These are phyloP conservation scores for Didymella glomerata DNA, from an alignment of 2,329 filamentous ascomycete genomes.

Conservation along the genomic window DNA sequence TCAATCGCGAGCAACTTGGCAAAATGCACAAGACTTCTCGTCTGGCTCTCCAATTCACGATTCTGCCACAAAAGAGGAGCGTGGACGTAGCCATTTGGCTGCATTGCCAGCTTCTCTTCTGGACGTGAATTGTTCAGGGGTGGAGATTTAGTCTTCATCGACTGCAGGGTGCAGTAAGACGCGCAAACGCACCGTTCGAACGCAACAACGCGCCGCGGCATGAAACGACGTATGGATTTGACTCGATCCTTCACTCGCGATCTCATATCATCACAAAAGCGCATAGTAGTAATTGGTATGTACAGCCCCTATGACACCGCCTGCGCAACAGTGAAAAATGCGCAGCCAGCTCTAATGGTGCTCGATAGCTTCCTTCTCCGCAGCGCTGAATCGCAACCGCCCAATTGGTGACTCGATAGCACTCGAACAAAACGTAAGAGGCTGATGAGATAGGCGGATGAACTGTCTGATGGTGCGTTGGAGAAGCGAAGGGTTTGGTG, in stretches of 20 bases:
- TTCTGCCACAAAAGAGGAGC: too few relatives aligned
- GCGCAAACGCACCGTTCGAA: not conserved
- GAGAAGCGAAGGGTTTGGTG: constrained; percentile 24
- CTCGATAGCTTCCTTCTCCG: constrained; percentile 63
- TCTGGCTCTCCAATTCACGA: too few relatives aligned
- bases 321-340: constrained; percentile 71
- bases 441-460: constrained; percentile 49
- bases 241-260: not conserved
- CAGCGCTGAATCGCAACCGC: constrained; percentile 67
- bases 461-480: constrained; percentile 54
- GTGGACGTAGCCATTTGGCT: too few relatives aligned
- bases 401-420: constrained; percentile 45
- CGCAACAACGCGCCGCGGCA: not conserved
- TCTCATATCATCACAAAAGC: not conserved
- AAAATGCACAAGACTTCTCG: too few relatives aligned
- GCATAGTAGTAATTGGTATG: constrained; percentile 56
- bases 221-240: not conserved
- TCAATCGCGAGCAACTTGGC: too few relatives aligned
- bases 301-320: constrained; percentile 86
- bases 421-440: constrained; percentile 52
- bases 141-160: too few relatives aligned
- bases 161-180: too few relatives aligned
- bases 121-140: too few relatives aligned
- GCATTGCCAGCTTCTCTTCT: too few relatives aligned
- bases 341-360: constrained; percentile 79